Conservation (phyloP, 208 protist genomes). For the Vickermania ingenoplastis region DNA sequence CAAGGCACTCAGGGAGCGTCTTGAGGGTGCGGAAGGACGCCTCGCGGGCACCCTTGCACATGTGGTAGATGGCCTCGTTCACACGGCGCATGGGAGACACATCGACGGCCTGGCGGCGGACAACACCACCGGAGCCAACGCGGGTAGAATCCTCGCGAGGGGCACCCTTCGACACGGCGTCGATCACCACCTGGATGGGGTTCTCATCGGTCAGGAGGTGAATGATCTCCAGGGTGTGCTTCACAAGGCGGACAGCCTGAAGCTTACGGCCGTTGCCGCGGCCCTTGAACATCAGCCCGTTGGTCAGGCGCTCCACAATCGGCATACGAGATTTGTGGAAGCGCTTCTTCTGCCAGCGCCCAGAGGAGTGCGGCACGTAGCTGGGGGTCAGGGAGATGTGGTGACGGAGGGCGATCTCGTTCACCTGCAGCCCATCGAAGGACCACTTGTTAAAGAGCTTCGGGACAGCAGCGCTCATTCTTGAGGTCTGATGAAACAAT, state of each 20-base stretch:
- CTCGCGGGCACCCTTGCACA: slow-evolving; percentile 96
- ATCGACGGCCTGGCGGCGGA: slow-evolving; percentile 99
- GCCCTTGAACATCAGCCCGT: slow-evolving; percentile 98
- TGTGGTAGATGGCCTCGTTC: slow-evolving; percentile 97
- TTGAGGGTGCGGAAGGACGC: slow-evolving; percentile 99
- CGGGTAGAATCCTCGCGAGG: slow-evolving; percentile 99
- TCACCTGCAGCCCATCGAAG: slow-evolving; percentile 64
- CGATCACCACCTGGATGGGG: slow-evolving; percentile 98
- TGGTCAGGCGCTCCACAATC: slow-evolving; percentile 93
- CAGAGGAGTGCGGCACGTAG: slow-evolving; percentile 98
- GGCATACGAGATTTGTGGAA: slow-evolving; percentile 98
- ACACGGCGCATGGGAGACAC: slow-evolving; percentile 99
- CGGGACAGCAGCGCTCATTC: slow-evolving; percentile 57
- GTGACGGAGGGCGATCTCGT: slow-evolving; percentile 90
- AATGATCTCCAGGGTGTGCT: slow-evolving; percentile 99
- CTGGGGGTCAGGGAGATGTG: slow-evolving; percentile 96
- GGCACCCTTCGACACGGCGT: slow-evolving; percentile 98
- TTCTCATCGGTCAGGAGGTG: slow-evolving; percentile 98
- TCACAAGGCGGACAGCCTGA: slow-evolving; percentile 97
- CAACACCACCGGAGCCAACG: slow-evolving; percentile 99
- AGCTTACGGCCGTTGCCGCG: slow-evolving; percentile 99
- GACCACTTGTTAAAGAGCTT: slow-evolving; percentile 92
- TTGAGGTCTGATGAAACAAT: slow-evolving; percentile 4
- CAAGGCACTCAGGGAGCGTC: slow-evolving; percentile 99
- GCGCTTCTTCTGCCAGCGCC: slow-evolving; percentile 96